Evolutionary conservation across 148 eudicot species (phyloP).

Genomic region (Pharnaceum exiguum): DNA sequence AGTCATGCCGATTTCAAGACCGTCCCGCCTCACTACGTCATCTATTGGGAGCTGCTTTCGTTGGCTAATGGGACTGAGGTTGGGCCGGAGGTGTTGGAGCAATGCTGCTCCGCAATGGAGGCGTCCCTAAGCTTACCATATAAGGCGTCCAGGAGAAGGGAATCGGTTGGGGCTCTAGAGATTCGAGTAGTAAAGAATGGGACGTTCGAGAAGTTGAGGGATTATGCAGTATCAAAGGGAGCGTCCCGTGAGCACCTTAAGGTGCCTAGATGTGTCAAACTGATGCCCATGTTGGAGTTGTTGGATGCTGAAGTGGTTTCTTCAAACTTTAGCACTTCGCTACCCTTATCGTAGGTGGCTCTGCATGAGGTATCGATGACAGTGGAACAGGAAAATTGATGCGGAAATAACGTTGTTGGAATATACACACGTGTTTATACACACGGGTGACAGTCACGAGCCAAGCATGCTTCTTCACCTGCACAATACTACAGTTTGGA

Average conservation of each 20-base stretch:
- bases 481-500: no score
- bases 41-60: slow-evolving; percentile 38
- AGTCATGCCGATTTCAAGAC: slow-evolving; percentile 35
- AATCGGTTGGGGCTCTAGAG: slow-evolving; percentile 44
- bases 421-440: no score
- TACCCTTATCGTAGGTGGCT: slow-evolving; percentile 40
- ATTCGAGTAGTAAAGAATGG: slow-evolving; percentile 37
- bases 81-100: slow-evolving; percentile 7
- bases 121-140: slow-evolving; percentile 36
- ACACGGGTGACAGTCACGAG: no score
- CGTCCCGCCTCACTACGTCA: slow-evolving; percentile 46
- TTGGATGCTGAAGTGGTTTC: slow-evolving; percentile 37
- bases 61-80: slow-evolving; percentile 3
- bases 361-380: slow-evolving; percentile 38
- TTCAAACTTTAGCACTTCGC: slow-evolving; percentile 30
- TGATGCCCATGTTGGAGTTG: slow-evolving; percentile 31
- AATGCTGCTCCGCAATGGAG: slow-evolving; percentile 44
- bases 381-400: background rate
- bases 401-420: no score
- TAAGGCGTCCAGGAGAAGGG: slow-evolving; percentile 29
- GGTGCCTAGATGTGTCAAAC: slow-evolving; percentile 41
- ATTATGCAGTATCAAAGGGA: slow-evolving; percentile 37
- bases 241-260: slow-evolving; percentile 47
- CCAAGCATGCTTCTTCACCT: no score
- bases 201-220: slow-evolving; percentile 44